Percentiles rank a stretch among this genome's conserved stretches.
Evolutionary conservation across 2,329 filamentous ascomycete genomes (phyloP).

Genomic region (Nigrospora oryzae): DNA sequence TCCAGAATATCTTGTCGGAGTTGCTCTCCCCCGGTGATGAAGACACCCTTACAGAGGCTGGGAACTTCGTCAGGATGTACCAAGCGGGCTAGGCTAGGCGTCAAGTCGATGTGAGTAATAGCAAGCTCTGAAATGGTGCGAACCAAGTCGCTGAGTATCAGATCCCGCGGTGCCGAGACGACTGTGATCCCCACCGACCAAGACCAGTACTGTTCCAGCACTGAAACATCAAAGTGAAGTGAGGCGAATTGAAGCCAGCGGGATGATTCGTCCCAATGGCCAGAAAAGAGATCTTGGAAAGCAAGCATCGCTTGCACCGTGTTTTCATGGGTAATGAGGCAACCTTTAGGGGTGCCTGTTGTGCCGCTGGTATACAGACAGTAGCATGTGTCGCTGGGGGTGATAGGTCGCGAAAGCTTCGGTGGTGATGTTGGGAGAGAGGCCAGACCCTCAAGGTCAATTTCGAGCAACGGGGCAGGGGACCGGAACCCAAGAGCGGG

Average conservation of each 20-base stretch:
- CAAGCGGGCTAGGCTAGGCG: constrained; percentile 75
- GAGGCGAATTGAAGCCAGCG: constrained; percentile 90
- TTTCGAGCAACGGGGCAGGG: constrained; percentile 21
- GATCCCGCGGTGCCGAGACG: constrained; percentile 71
- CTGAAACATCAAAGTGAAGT: constrained; percentile 89
- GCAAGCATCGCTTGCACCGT: constrained; percentile 83
- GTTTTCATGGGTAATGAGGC: constrained; percentile 82
- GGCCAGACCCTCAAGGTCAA: constrained; percentile 22
- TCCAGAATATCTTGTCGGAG: constrained; percentile 85
- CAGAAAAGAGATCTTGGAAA: constrained; percentile 69
- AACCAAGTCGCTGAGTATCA: constrained; percentile 77
- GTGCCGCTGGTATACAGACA: constrained; percentile 85
- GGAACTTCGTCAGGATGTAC: constrained; percentile 75
- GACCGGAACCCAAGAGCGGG: constrained; percentile 22
- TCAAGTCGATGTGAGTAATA: constrained; percentile 89
- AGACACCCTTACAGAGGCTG: constrained; percentile 70
- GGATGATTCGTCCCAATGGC: constrained; percentile 64
- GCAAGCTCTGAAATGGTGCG: constrained; percentile 60
- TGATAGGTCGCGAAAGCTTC: constrained; percentile 23
- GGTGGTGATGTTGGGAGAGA: constrained; percentile 4
- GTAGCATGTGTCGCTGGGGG: constrained; percentile 58
- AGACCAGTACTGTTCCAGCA: constrained; percentile 91
- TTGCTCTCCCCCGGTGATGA: constrained; percentile 87
- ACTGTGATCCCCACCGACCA: constrained; percentile 87
- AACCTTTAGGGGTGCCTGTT: constrained; percentile 80